Evolutionary conservation across 163 green algal species (phyloP), one percentile per base, ranked within the genome.

Genomic region (Chlamydomonas reinhardtii): DNA sequence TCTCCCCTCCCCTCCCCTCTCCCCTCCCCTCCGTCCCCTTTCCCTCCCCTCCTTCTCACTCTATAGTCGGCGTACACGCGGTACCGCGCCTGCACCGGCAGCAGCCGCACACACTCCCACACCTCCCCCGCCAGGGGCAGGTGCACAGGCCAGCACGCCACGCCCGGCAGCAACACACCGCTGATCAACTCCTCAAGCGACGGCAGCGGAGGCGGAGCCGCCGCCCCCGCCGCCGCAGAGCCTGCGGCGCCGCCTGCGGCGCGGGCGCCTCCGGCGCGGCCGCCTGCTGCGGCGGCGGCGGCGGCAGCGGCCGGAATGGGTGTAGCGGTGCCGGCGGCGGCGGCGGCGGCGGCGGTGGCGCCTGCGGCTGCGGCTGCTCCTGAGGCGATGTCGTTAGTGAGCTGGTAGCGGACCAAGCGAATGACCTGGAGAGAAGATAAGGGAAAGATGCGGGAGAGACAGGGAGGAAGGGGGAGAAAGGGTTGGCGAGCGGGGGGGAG

Each of bases 81-180:
- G 87, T 92, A 97, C 39, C 95, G 90, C 0, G 82, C 62, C n/a
- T 84, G 81, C 87, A 94, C 98, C 25, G 92, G 94, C 76, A 99
- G 89, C 72, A 94, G 73, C 14, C 83, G 54, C 39, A 99, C 81
- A 31, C 95, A 88, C 5, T 86, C 82, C 97, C 97, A 99, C 35
- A 97, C 82, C 90, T 98, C 94, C 8, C 69, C 68, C 17, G 87
- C 85, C 34, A 97, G 84, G 0, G 89, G 92, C 3, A 90, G 84
- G 65, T 96, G 96, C 80, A 92, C 89, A 19, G 93, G 92, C 37
- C 94, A 76, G 64, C 98, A 84, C 37, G 65, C 79, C 61, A 96
- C 84, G 19, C 91, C 93, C 6, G 97, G 97, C 76, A 99, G 89
- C 56, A 96, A 80, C 31, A 83, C 74, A 15, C 72, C 34, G 16